These are phyloP conservation scores for Cenchrus purpureus DNA, from an alignment of 176 grass and related monocot genomes.

Conservation along the genomic window DNA sequence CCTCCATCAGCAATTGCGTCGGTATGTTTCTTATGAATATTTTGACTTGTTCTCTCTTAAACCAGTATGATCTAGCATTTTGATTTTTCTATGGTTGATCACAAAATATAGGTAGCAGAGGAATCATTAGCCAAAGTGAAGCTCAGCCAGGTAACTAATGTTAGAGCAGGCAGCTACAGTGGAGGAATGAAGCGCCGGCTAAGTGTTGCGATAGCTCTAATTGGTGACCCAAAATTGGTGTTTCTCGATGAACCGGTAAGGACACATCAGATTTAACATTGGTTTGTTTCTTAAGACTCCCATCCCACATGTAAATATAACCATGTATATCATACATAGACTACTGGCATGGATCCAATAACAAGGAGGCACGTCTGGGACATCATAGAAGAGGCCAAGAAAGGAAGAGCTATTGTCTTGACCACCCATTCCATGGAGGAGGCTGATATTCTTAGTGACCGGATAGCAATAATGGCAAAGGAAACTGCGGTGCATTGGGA, in stretches of 20 bases:
- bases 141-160: conserved; percentile 75
- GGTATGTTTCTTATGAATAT: conserved; percentile 50
- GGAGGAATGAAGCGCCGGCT: conserved; percentile 95
- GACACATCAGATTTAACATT: conserved; percentile 19
- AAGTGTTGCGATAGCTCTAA: conserved; percentile 94
- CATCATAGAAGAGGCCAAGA: conserved; percentile 96
- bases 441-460: conserved; percentile 90
- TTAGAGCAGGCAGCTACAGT: conserved; percentile 92
- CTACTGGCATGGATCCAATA: conserved; percentile 99
- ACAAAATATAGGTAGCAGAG: conserved; percentile 63
- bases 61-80: conserved; percentile 17
- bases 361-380: conserved; percentile 97
- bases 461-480: conserved; percentile 98
- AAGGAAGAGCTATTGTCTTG: conserved; percentile 94
- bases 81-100: conserved; percentile 29
- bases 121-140: conserved; percentile 90
- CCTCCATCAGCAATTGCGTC: conserved; percentile 69
- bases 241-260: conserved; percentile 96
- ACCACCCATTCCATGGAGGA: conserved; percentile 99
- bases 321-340: conserved; percentile 56
- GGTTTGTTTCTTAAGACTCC: conserved; percentile 13
- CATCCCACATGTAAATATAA: conserved; percentile 16
- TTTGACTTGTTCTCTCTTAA: conserved; percentile 25
- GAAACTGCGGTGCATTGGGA: conserved; percentile 89
- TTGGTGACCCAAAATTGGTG: conserved; percentile 90